These are phyloP conservation scores for Podila minutissima DNA, from an alignment of 192 early-diverging fungal genomes.

Conservation along the genomic window DNA sequence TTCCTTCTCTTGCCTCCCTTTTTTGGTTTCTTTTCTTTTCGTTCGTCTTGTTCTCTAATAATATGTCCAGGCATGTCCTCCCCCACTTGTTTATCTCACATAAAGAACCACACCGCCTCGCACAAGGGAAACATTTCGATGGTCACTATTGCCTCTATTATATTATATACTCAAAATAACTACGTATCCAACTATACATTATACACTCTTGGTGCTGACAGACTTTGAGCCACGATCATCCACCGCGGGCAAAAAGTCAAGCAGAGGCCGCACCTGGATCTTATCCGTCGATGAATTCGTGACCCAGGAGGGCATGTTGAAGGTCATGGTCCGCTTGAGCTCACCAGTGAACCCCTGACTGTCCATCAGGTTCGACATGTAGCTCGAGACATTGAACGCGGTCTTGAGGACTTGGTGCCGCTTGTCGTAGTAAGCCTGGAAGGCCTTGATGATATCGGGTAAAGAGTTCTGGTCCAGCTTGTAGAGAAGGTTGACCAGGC, in stretches of 20 bases:
- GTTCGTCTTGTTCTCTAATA: too few species aligned
- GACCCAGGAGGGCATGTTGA: constrained; percentile 27
- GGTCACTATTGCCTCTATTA: too few species aligned
- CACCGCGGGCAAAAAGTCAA: constrained; percentile 26
- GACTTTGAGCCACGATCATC: constrained; percentile 24
- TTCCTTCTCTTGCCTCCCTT: too few species aligned
- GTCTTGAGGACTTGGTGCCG: constrained; percentile 16
- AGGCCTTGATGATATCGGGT: constrained; percentile 16
- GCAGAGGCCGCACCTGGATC: constrained; percentile 28
- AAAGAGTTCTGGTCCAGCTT: constrained; percentile 2
- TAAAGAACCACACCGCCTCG: too few species aligned
- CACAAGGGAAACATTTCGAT: too few species aligned
- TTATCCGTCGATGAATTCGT: constrained; percentile 9
- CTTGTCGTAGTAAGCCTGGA: constrained; percentile 12
- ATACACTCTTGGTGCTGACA: background rate
- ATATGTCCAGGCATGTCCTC: too few species aligned
- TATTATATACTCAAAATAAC: too few species aligned
- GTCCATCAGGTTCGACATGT: constrained; percentile 39
- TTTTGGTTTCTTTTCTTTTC: too few species aligned
- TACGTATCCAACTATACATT: too few species aligned
- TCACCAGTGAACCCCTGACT: constrained; percentile 27
- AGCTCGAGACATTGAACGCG: constrained; percentile 11
- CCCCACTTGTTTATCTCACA: too few species aligned
- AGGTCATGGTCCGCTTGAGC: constrained; percentile 30
- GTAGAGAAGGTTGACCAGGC: constrained; percentile 31